Conservation (phyloP, 345 rosid species). For the Populus deltoides region DNA sequence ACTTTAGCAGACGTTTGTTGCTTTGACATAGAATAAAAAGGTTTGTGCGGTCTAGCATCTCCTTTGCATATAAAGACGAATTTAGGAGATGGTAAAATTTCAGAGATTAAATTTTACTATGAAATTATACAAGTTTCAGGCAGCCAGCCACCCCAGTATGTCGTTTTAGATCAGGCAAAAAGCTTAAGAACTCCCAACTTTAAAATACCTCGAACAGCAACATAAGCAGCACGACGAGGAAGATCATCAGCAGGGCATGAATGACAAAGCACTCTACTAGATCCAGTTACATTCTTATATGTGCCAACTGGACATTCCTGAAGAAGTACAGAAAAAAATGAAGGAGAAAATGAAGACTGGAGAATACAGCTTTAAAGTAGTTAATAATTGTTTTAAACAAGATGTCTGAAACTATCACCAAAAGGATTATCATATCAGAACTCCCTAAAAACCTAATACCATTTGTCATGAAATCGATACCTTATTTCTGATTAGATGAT, state of each 20-base stretch:
- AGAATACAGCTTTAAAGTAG: not conserved
- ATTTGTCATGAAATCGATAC: not conserved
- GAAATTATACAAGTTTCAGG: not conserved
- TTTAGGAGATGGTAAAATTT: not conserved
- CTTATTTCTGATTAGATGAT: not conserved
- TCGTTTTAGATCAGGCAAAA: not conserved
- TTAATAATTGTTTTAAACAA: not conserved
- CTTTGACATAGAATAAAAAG: not conserved
- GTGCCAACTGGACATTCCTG: constrained; percentile 98
- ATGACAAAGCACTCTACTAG: constrained; percentile 74
- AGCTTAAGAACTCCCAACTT: not conserved
- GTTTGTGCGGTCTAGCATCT: not conserved
- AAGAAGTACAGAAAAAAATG: constrained; percentile 17
- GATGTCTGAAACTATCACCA: not conserved
- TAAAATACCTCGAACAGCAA: constrained; percentile 72
- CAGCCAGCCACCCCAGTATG: not conserved
- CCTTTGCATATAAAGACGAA: not conserved
- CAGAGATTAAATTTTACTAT: not conserved
- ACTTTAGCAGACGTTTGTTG: not conserved
- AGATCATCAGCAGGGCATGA: constrained; percentile 74
- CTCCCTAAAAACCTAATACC: not conserved
- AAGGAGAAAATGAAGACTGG: not conserved
- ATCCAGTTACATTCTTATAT: constrained; percentile 81
- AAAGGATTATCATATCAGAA: not conserved
- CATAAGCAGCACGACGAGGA: constrained; percentile 78